phyloP scores from a whole-genome alignment of 2,329 filamentous ascomycete species.

The Aspergillus tamarii region DNA sequence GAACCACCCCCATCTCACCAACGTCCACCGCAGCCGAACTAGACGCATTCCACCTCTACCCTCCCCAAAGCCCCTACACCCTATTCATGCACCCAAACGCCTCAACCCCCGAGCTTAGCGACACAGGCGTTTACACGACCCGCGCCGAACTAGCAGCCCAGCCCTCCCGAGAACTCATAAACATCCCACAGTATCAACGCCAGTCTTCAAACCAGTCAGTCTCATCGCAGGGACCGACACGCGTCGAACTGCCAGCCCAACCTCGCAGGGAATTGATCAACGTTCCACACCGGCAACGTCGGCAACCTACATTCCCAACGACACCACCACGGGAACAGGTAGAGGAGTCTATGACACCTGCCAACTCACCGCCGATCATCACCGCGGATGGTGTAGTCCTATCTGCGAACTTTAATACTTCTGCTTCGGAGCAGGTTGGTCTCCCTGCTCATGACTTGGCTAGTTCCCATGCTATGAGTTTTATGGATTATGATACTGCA shows the following conservation, averaged over 20 bases:
- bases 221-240: no score
- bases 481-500: constrained; percentile 29
- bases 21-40: background rate
- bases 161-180: constrained; percentile 34
- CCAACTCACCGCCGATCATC: constrained; percentile 16
- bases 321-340: background rate
- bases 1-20: background rate
- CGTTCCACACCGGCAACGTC: background rate
- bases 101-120: constrained; percentile 26
- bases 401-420: constrained; percentile 28
- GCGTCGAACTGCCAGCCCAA: background rate
- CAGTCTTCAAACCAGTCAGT: constrained; percentile 5
- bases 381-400: constrained; percentile 33
- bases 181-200: constrained; percentile 23
- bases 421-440: background rate
- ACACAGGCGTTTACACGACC: constrained; percentile 31
- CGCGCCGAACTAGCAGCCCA: constrained; percentile 30
- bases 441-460: background rate
- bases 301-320: background rate
- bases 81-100: background rate
- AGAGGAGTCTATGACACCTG: background rate
- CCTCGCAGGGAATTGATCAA: background rate
- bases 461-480: constrained; percentile 27
- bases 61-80: background rate
- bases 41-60: background rate